Evolutionary conservation across 169 alveolate species (phyloP).

Genomic region (Eimeria necatrix): DNA sequence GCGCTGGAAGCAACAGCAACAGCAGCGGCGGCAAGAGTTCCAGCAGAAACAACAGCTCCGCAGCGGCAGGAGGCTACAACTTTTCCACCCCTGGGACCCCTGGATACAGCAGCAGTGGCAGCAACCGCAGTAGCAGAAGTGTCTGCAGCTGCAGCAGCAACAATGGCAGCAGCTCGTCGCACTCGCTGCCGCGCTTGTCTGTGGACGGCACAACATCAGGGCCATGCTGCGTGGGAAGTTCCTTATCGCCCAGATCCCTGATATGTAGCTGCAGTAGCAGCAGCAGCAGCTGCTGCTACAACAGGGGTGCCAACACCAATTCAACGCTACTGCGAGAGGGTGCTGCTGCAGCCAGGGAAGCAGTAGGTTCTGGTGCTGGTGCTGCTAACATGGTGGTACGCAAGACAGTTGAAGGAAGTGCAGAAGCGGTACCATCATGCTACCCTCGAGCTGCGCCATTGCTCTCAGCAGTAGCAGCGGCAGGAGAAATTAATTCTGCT

Average conservation of each 20-base stretch:
- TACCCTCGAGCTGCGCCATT: too few relatives aligned
- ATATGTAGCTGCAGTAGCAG: not conserved
- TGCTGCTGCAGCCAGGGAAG: not conserved
- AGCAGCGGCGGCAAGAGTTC: not conserved
- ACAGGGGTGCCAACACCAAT: not conserved
- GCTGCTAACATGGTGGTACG: too few relatives aligned
- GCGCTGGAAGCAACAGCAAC: not conserved
- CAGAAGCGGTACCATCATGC: too few relatives aligned
- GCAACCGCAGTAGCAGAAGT: not conserved
- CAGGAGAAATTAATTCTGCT: too few relatives aligned
- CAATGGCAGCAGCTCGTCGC: not conserved
- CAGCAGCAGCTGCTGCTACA: constrained; percentile 6
- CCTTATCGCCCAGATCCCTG: not conserved
- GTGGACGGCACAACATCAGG: not conserved
- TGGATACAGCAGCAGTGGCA: constrained; percentile 17
- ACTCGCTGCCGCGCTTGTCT: not conserved
- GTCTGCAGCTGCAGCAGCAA: not conserved
- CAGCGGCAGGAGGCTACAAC: not conserved
- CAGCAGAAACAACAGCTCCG: not conserved
- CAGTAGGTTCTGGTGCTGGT: too few relatives aligned
- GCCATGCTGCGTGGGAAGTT: not conserved
- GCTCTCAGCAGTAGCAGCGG: too few relatives aligned
- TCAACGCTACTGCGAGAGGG: not conserved
- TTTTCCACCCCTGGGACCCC: not conserved
- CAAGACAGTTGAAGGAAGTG: too few relatives aligned